Evolutionary conservation across 176 grass and related monocot genomes (phyloP).

Genomic region (Zea luxurians): DNA sequence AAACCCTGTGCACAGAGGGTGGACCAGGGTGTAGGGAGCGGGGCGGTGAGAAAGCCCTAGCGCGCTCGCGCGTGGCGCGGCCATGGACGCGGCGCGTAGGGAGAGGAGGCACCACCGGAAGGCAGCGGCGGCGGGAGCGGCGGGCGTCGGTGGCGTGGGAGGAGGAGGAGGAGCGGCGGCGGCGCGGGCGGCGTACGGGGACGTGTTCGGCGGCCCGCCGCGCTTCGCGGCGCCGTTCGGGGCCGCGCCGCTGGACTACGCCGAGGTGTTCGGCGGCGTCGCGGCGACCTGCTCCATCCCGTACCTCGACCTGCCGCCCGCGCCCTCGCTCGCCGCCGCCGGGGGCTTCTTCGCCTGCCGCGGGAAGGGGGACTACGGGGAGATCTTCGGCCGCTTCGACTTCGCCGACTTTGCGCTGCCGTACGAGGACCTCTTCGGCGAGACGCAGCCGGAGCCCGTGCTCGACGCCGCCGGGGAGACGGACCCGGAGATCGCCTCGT

Average conservation of each 20-base stretch:
- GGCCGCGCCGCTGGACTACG: constrained; percentile 53
- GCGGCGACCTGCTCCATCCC: constrained; percentile 76
- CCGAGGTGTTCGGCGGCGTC: constrained; percentile 72
- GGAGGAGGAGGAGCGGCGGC: background rate
- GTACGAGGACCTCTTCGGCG: constrained; percentile 73
- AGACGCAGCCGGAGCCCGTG: background rate
- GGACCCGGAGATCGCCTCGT: constrained; percentile 38
- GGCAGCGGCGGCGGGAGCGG: background rate
- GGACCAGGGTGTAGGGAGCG: background rate
- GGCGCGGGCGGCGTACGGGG: constrained; percentile 50
- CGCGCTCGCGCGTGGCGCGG: background rate
- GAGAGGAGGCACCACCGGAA: constrained; percentile 55
- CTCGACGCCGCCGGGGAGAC: constrained; percentile 3
- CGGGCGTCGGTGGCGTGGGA: background rate
- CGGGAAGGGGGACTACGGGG: constrained; percentile 60
- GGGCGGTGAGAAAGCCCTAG: background rate
- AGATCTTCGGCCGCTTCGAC: constrained; percentile 76
- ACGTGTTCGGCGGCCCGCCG: constrained; percentile 75
- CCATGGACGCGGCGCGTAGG: constrained; percentile 57
- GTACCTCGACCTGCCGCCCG: constrained; percentile 71
- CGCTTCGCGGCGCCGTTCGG: constrained; percentile 59
- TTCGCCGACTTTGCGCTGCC: constrained; percentile 70
- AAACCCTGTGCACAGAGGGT: constrained; percentile 19
- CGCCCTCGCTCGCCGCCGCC: background rate
- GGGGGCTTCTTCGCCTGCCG: constrained; percentile 42